These are phyloP conservation scores for Lentinula raphanica DNA, from an alignment of 768 basidiomycete species.

Conservation along the genomic window DNA sequence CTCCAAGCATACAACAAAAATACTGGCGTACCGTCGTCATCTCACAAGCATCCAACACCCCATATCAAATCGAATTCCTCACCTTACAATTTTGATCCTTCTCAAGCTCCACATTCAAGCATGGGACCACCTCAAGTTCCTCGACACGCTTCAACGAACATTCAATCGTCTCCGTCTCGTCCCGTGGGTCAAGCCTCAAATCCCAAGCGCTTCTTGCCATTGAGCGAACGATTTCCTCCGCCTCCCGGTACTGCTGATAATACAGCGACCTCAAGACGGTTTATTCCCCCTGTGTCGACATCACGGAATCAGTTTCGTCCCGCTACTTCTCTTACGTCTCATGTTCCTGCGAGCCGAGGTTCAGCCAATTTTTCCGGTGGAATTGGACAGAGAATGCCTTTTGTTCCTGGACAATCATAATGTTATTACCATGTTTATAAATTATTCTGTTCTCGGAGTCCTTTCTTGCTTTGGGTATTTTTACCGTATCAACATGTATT, in stretches of 20 bases:
- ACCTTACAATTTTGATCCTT: constrained; percentile 2
- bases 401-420: constrained; percentile 30
- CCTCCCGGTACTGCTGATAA: not conserved
- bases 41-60: constrained; percentile 12
- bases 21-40: constrained; percentile 12
- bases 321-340: constrained; percentile 18
- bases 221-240: constrained; percentile 6
- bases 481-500: too few species aligned
- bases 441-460: not conserved
- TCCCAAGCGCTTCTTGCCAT: constrained; percentile 27
- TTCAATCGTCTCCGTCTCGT: constrained; percentile 11
- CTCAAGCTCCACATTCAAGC: constrained; percentile 15
- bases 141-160: constrained; percentile 28
- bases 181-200: constrained; percentile 6
- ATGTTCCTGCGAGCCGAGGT: constrained; percentile 21
- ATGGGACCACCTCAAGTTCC: constrained; percentile 58
- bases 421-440: not conserved
- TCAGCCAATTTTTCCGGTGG: constrained; percentile 16
- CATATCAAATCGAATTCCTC: constrained; percentile 22
- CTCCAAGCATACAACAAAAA: constrained; percentile 23
- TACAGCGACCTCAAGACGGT: constrained; percentile 13
- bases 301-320: constrained; percentile 8
- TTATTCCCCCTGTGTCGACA: constrained; percentile 19
- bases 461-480: not conserved
- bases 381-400: constrained; percentile 49